A percentile compares a stretch with the other conserved stretches of the same genome.
These are phyloP conservation scores for Hymenoscyphus repandus DNA, from an alignment of 2,329 filamentous ascomycete genomes.

Conservation along the genomic window DNA sequence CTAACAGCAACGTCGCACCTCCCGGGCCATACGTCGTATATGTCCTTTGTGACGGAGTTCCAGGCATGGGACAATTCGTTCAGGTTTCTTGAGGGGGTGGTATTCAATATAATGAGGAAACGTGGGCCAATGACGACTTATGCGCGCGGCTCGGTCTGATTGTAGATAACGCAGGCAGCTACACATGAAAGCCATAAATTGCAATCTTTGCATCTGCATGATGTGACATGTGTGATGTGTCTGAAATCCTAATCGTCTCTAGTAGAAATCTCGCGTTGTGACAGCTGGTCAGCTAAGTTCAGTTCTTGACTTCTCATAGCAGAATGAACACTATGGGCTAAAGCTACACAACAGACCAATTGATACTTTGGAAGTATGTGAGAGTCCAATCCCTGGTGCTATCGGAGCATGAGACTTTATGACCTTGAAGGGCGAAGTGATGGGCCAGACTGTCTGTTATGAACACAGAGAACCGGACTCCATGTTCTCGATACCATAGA, in stretches of 20 bases:
- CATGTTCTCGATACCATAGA: no score
- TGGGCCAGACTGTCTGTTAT: no score
- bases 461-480: no score
- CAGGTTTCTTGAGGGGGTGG: conserved; percentile 15
- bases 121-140: conserved; percentile 4
- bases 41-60: conserved; percentile 38
- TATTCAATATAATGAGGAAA: not conserved
- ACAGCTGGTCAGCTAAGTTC: no score
- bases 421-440: not conserved
- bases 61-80: conserved; percentile 29
- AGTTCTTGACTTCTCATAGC: no score
- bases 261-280: not conserved
- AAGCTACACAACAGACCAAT: no score
- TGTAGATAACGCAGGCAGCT: not conserved
- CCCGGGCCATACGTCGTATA: conserved; percentile 57
- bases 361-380: no score
- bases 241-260: no score
- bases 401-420: no score
- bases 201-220: not conserved
- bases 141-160: conserved; percentile 1
- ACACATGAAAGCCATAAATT: not conserved
- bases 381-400: no score
- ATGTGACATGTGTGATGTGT: not conserved
- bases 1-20: conserved; percentile 49
- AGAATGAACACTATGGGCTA: no score